Percentiles rank a stretch among this genome's conserved stretches.
Evolutionary conservation across 495 filamentous ascomycete species (phyloP).

Genomic region (Cryomyces antarcticus): DNA sequence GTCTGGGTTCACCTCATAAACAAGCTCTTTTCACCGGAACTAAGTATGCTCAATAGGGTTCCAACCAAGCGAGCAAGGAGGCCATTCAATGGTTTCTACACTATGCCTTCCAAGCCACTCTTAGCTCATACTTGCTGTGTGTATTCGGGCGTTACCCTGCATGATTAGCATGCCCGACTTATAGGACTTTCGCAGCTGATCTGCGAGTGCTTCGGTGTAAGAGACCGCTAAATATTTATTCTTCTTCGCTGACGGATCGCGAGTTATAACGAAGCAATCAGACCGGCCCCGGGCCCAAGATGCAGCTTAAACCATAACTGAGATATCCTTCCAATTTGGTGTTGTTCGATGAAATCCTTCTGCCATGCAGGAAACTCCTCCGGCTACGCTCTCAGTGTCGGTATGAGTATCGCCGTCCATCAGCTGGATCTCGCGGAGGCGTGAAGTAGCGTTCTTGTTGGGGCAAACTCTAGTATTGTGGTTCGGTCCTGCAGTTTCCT

Average conservation of each 20-base stretch:
- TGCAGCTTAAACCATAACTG: slow-evolving; percentile 2
- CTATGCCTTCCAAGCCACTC: slow-evolving; percentile 2
- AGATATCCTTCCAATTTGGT: not conserved
- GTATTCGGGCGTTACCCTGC: slow-evolving; percentile 6
- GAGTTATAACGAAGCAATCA: slow-evolving; percentile 2
- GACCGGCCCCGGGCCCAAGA: slow-evolving; percentile 1
- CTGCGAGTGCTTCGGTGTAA: slow-evolving; percentile 1
- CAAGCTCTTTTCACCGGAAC: slow-evolving; percentile 4
- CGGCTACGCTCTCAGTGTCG: too few relatives aligned
- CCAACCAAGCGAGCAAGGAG: slow-evolving; percentile 6
- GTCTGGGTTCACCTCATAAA: slow-evolving; percentile 6
- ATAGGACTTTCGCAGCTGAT: not conserved
- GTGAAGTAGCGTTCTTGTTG: too few relatives aligned
- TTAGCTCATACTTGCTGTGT: not conserved
- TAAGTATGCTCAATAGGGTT: slow-evolving; percentile 7
- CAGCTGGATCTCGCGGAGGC: too few relatives aligned
- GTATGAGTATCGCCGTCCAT: too few relatives aligned
- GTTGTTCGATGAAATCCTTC: not conserved
- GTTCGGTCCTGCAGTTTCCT: too few relatives aligned
- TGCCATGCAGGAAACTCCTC: not conserved
- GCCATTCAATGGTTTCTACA: slow-evolving; percentile 2
- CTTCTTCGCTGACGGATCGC: not conserved
- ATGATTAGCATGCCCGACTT: slow-evolving; percentile 2
- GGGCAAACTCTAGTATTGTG: too few relatives aligned
- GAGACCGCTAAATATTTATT: not conserved